Base-by-base conservation (phyloP, 306 rosid genomes). In the Cucurbita maxima region DNA sequence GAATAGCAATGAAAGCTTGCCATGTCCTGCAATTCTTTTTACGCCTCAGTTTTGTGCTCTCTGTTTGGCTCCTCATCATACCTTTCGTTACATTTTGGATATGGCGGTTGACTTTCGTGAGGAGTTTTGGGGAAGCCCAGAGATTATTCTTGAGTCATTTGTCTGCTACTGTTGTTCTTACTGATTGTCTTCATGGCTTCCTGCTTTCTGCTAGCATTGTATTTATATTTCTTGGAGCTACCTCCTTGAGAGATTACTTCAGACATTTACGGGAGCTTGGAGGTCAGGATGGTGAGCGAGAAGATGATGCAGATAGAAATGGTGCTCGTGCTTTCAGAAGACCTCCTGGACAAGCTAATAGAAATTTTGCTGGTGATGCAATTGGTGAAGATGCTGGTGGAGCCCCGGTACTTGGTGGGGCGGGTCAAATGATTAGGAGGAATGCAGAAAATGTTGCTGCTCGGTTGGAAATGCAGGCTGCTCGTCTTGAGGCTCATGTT, bases 31-130 rank as follows among this genome's bases (percentile, higher is more conserved):
- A 91, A 75, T 95, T 95, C 88, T 82, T 91, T 80, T 70, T 95
- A 82, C 99, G 99, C 55, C 87, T 95, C 75, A 87, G 97, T 75
- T 95, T 95, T 87, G 99, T 95, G 71, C 87, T 95, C 47, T 86
- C 99, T 12, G 99, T 95, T 67, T 95, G 99, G 99, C 96, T 95
- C 75, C 87, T 95, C 69, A 95, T 95, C 45, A 91, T 95, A 76
- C 99, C 97, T 71, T 95, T 95, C 72, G 89, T 95, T 82, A 95
- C 99, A 20, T 95, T 95, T 80, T 95, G 99, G 99, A 95, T 91
- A 77, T 95, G 99, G 99, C 87, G 99, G 80, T 79, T 95, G 82
- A 97, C 99, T 82, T 91, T 95, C 73, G 97, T 95, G 84, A 95
- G 96, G 86, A 95, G 96, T 85, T 87, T 91, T 63, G 96, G 92